phyloP scores from a whole-genome alignment of 169 alveolate genomes.

The Eimeria praecox region DNA sequence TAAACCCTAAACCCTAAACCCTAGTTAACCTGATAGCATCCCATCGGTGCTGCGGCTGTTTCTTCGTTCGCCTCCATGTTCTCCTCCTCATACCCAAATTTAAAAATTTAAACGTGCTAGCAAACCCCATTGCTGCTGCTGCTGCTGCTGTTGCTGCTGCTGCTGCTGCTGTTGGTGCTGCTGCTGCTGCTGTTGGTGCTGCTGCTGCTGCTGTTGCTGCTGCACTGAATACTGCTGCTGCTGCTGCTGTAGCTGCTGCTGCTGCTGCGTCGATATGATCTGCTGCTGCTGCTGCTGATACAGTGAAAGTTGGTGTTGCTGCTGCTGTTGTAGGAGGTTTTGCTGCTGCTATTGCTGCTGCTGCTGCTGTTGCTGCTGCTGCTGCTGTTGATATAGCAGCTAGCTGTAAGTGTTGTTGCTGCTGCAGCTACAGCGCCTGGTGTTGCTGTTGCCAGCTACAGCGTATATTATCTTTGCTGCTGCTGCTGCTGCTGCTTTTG shows the following conservation, averaged over 20 bases:
- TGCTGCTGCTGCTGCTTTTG: background rate
- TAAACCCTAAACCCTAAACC: conserved; percentile 11
- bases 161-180: conserved; percentile 47
- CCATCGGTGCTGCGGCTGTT: conserved; percentile 92
- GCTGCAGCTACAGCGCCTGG: conserved; percentile 1
- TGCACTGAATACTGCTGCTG: background rate
- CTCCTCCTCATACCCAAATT: conserved; percentile 89
- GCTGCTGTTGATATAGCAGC: background rate
- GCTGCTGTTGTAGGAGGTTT: no score
- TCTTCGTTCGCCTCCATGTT: conserved; percentile 87
- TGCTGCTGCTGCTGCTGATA: no score
- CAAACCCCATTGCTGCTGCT: conserved; percentile 33
- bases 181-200: conserved; percentile 20
- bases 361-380: conserved; percentile 39
- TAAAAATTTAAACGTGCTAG: conserved; percentile 85
- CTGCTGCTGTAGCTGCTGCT: conserved; percentile 9
- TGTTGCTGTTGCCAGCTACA: background rate
- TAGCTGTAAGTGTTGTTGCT: background rate
- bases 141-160: conserved; percentile 46
- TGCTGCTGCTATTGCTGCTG: background rate
- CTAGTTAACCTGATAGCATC: conserved; percentile 88
- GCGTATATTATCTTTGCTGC: background rate
- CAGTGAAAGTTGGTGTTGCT: no score
- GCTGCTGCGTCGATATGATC: background rate
- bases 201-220: conserved; percentile 46